Conservation (phyloP, 352 stramenopile species). For the Globisporangium carolinianum region DNA sequence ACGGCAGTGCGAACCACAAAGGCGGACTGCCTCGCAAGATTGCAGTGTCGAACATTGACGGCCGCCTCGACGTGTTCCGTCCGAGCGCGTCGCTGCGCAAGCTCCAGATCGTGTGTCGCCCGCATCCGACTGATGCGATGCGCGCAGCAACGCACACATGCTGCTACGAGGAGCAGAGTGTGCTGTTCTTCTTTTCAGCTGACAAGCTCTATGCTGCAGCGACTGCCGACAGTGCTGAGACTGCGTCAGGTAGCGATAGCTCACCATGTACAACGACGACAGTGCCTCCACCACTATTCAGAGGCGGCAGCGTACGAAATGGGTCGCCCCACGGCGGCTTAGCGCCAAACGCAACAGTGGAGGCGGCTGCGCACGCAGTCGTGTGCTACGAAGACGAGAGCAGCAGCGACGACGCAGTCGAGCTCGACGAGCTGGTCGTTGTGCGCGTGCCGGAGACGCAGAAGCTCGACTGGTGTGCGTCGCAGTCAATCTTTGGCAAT, state of each 20-base stretch:
- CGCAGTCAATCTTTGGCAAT: slow-evolving; percentile 22
- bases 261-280: background rate
- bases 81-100: slow-evolving; percentile 26
- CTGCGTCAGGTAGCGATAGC: slow-evolving; percentile 1
- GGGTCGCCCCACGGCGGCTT: slow-evolving; percentile 4
- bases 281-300: background rate
- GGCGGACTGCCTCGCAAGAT: slow-evolving; percentile 18
- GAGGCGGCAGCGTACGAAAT: background rate
- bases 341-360: no score
- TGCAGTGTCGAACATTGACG: slow-evolving; percentile 31
- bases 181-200: slow-evolving; percentile 29
- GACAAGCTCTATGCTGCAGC: slow-evolving; percentile 27
- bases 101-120: slow-evolving; percentile 22
- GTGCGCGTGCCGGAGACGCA: slow-evolving; percentile 37
- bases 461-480: slow-evolving; percentile 48
- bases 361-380: slow-evolving; percentile 1
- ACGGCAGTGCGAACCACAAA: background rate
- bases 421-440: slow-evolving; percentile 24
- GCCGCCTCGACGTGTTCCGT: slow-evolving; percentile 28
- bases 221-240: slow-evolving; percentile 3
- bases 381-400: slow-evolving; percentile 19
- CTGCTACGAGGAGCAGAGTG: slow-evolving; percentile 26
- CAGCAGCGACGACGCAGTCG: slow-evolving; percentile 9
- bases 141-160: slow-evolving; percentile 25
- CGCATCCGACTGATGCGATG: slow-evolving; percentile 19